phyloP scores from a whole-genome alignment of 176 grass and related monocot genomes.

The Rhynchospora pubera region DNA sequence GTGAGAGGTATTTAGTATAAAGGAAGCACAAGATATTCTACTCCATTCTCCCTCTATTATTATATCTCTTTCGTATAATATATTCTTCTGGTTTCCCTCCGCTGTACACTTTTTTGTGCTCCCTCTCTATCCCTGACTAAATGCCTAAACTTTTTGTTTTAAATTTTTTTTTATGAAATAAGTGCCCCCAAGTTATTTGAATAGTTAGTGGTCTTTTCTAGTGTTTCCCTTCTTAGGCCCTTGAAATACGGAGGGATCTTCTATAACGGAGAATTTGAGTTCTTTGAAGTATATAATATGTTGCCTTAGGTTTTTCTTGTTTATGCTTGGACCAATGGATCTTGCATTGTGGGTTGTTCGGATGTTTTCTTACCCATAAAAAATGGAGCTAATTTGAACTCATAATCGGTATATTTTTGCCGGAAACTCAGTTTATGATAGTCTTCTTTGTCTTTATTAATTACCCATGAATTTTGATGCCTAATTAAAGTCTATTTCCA shows the following conservation, averaged over 20 bases:
- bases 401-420: too few species aligned
- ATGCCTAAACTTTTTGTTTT: background rate
- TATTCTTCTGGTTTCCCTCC: slow-evolving; percentile 23
- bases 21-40: slow-evolving; percentile 28
- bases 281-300: background rate
- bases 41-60: slow-evolving; percentile 15
- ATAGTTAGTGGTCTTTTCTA: background rate
- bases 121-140: background rate
- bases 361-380: too few species aligned
- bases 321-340: too few species aligned
- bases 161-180: too few species aligned
- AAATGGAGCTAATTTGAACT: too few species aligned
- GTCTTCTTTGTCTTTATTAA: too few species aligned
- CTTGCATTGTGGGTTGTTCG: too few species aligned
- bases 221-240: slow-evolving; percentile 18
- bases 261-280: background rate
- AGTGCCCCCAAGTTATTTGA: background rate
- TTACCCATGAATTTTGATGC: too few species aligned
- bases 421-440: too few species aligned
- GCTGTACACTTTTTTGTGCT: background rate
- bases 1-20: background rate
- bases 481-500: too few species aligned
- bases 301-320: too few species aligned
- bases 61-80: slow-evolving; percentile 27
- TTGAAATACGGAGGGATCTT: background rate